Evolutionary conservation across 169 alveolate genomes (phyloP).

Genomic region (Besnoitia besnoiti): DNA sequence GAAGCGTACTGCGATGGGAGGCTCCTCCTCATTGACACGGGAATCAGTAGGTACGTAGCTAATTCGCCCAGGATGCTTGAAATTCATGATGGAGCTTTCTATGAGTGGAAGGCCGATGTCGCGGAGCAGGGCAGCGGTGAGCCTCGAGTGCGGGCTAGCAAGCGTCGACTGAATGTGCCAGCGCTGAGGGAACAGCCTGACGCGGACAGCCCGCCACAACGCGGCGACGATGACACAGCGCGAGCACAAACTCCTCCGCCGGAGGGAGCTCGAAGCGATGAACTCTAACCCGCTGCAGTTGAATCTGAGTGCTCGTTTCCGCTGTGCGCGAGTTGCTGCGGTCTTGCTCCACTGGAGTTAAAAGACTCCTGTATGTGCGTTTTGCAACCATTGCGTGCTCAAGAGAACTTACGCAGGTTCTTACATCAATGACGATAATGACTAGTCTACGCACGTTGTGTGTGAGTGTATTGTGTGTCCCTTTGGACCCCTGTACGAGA

Average conservation of each 20-base stretch:
- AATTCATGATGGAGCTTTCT: background rate
- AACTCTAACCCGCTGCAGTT: background rate
- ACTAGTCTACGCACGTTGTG: background rate
- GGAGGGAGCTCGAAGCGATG: background rate
- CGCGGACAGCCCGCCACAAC: background rate
- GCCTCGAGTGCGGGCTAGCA: background rate
- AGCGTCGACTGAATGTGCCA: background rate
- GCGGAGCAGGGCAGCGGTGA: background rate
- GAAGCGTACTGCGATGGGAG: conserved; percentile 61
- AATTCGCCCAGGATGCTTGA: conserved; percentile 42
- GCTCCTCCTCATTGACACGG: conserved; percentile 65
- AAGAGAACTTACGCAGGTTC: background rate
- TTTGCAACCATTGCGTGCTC: background rate
- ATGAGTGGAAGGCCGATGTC: background rate
- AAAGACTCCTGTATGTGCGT: background rate
- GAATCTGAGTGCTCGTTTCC: background rate
- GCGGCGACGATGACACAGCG: background rate
- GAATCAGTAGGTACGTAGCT: conserved; percentile 42
- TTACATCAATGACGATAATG: background rate
- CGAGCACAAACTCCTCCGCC: background rate
- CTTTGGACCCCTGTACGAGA: no score
- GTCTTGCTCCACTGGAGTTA: background rate
- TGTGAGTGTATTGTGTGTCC: no score
- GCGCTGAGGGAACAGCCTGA: background rate
- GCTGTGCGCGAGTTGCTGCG: background rate